Conservation (phyloP, 2,329 filamentous ascomycete genomes). For the Pseudogymnoascus sp. region DNA sequence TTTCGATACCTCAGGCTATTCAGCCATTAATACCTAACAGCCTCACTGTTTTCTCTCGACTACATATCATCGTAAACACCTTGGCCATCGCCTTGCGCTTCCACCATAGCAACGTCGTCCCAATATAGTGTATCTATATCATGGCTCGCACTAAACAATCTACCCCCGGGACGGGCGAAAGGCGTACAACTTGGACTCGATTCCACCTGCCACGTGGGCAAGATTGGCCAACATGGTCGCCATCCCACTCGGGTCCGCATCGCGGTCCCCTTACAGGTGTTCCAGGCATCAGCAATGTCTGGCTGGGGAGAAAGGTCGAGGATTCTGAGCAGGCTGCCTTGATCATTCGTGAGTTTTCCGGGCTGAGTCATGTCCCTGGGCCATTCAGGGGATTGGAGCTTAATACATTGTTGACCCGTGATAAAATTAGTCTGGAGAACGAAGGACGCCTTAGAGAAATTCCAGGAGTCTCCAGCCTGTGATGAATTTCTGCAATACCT, state of each 20-base stretch:
- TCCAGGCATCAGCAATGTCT: constrained; percentile 24
- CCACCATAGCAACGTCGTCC: neutral
- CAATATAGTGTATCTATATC: neutral
- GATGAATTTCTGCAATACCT: neutral
- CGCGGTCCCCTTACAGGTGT: neutral
- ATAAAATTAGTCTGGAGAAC: neutral
- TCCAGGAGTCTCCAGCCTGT: neutral
- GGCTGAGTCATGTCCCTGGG: neutral
- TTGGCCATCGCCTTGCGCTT: neutral
- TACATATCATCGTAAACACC: neutral
- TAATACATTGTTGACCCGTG: neutral
- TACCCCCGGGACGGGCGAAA: neutral
- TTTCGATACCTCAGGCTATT: neutral
- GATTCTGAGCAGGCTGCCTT: constrained; percentile 21
- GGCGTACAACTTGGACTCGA: constrained; percentile 18
- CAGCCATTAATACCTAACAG: neutral
- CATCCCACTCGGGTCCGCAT: constrained; percentile 16
- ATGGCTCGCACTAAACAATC: neutral
- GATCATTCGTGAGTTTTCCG: constrained; percentile 13
- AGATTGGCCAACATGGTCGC: constrained; percentile 22
- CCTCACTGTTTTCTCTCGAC: neutral
- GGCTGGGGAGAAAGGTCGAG: constrained; percentile 24
- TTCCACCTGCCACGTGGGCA: constrained; percentile 20
- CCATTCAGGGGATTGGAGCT: neutral
- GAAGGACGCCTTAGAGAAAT: neutral